Evolutionary conservation across 805 yeast species (phyloP), one percentile per base, ranked within the genome.

Genomic region (Myxozyma neglecta): DNA sequence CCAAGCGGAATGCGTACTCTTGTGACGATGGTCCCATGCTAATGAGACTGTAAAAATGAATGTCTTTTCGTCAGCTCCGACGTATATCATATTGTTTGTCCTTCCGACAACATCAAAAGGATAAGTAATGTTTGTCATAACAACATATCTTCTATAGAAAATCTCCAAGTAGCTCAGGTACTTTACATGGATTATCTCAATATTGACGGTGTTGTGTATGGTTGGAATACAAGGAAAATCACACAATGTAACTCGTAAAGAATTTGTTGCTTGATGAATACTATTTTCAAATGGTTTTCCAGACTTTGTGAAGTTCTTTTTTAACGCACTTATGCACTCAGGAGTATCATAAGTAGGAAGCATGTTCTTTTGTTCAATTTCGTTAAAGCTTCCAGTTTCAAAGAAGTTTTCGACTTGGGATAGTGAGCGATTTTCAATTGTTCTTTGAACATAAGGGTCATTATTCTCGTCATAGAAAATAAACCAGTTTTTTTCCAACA

Each of bases 161-260:
- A 63, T 14, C 13, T 57, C 61, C 1, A 56, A 37, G 20, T 43
- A 18, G 47, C 53, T 51, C 11, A 34, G 32, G 32, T 53, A 56
- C 56, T 63, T 63, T 49, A 63, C 32, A 40, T 63, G 66, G 43
- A 63, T 40, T 6, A 63, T 48, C 45, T 63, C 59, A 42, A 63
- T 50, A 20, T 56, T 24, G 24, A 61, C 66, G 16, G 66, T 63
- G 42, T 63, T 63, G 53, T 63, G 65, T 36, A 63, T 63, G 10
- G 66, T 63, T 13, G 66, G 65, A 36, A 63, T 61, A 36, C 66
- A 63, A 1, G 66, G 66, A 48, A 63, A 63, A 32, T 63, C 53
- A 53, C 66, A 63, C 14, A 63, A 43, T 7, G 66, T 63, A n/a
- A 63, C 66, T 13, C 66, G 55, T 13, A 63, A 52, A 3, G 66